phyloP scores from a whole-genome alignment of 257 asterid species.

The Avicennia marina region DNA sequence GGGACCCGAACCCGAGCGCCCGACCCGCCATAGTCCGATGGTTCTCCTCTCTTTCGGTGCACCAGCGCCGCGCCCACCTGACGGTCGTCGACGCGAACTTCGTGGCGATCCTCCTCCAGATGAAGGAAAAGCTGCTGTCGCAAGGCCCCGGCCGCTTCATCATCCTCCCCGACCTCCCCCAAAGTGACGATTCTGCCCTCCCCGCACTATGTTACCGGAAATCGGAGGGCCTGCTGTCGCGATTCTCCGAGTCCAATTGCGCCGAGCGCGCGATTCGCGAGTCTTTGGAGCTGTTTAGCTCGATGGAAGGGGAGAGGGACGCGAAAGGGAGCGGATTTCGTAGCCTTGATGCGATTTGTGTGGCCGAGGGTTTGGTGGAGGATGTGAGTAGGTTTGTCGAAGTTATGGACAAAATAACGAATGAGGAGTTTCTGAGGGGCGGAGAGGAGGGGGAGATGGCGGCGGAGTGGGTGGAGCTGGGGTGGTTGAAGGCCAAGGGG shows the following conservation, averaged over 20 bases:
- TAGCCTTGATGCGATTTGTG: constrained; percentile 53
- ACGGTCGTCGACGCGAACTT: constrained; percentile 50
- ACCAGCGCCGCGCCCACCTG: constrained; percentile 84
- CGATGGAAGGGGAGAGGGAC: constrained; percentile 56
- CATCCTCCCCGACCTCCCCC: constrained; percentile 77
- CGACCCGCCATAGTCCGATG: constrained; percentile 73
- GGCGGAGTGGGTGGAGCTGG: constrained; percentile 82
- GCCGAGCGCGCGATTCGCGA: constrained; percentile 45
- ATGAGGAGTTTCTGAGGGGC: constrained; percentile 75
- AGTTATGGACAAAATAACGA: constrained; percentile 54
- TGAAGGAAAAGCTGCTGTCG: constrained; percentile 50
- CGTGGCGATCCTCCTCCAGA: constrained; percentile 53
- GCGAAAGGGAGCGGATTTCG: constrained; percentile 15
- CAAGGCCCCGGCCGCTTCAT: constrained; percentile 63
- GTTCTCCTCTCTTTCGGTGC: constrained; percentile 71
- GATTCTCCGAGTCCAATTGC: constrained; percentile 41
- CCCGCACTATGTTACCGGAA: constrained; percentile 80
- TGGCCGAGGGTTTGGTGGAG: constrained; percentile 55
- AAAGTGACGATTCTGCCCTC: constrained; percentile 37
- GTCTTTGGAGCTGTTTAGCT: constrained; percentile 61
- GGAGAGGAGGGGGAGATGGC: constrained; percentile 62
- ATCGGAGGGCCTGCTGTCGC: constrained; percentile 58
- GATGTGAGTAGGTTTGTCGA: constrained; percentile 52
- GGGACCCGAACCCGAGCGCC: constrained; percentile 28
- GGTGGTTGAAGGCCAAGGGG: constrained; percentile 84